Evolutionary conservation across 768 basidiomycete genomes (phyloP).

Genomic region (Suillus decipiens): DNA sequence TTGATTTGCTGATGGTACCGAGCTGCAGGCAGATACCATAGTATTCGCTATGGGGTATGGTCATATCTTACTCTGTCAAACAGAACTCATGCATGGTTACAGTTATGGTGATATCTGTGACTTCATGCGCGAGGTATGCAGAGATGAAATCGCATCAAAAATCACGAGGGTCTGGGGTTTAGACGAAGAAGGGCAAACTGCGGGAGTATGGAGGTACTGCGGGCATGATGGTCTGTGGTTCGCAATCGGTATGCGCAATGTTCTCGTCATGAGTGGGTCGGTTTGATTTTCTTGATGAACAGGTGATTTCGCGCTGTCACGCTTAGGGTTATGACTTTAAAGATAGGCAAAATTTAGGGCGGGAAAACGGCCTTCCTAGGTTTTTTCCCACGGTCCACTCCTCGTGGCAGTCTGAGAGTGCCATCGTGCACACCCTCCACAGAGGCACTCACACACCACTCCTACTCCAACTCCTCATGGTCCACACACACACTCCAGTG

Average conservation of each 20-base stretch:
- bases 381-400: too few species aligned
- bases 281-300: background rate
- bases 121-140: slow-evolving; percentile 45
- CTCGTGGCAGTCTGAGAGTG: too few species aligned
- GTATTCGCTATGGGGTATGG: slow-evolving; percentile 34
- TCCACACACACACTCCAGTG: too few species aligned
- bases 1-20: slow-evolving; percentile 30
- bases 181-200: slow-evolving; percentile 61
- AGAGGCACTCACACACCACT: too few species aligned
- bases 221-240: slow-evolving; percentile 40
- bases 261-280: background rate
- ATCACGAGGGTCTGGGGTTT: slow-evolving; percentile 61
- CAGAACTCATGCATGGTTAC: background rate
- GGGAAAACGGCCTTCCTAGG: too few species aligned
- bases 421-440: too few species aligned
- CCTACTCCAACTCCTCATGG: too few species aligned
- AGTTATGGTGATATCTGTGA: slow-evolving; percentile 51
- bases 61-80: too few species aligned
- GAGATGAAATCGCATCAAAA: slow-evolving; percentile 44
- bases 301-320: slow-evolving; percentile 27
- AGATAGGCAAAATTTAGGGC: too few species aligned
- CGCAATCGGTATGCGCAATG: slow-evolving; percentile 20
- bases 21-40: slow-evolving; percentile 34
- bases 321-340: too few species aligned
- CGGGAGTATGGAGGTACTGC: slow-evolving; percentile 36